phyloP scores from a whole-genome alignment of 805 yeast genomes.

The Lachancea nothofagi region DNA sequence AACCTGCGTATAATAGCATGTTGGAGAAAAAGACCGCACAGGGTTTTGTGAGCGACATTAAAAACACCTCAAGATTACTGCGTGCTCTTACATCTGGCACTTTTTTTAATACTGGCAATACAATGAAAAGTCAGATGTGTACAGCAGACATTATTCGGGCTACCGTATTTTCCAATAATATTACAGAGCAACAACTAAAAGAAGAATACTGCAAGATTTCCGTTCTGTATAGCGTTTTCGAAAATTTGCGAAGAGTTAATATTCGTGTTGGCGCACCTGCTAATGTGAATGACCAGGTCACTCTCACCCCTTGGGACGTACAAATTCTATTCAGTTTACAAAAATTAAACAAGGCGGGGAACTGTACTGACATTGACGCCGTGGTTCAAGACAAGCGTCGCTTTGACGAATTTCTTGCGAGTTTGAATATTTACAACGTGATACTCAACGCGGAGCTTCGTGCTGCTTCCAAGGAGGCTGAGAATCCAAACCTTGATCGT shows the following conservation, averaged over 20 bases:
- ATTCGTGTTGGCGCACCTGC: not conserved
- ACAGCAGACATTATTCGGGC: constrained; percentile 26
- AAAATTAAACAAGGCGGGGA: constrained; percentile 9
- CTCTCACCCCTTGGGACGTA: constrained; percentile 18
- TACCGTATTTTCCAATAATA: constrained; percentile 15
- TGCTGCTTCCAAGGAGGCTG: not conserved
- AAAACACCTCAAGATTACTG: constrained; percentile 3
- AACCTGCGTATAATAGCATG: no score
- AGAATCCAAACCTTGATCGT: not conserved
- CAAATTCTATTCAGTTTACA: constrained; percentile 17
- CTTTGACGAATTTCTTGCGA: constrained; percentile 19
- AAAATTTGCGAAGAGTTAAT: constrained; percentile 4
- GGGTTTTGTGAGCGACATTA: constrained; percentile 5
- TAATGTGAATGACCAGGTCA: not conserved
- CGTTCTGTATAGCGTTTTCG: constrained; percentile 18
- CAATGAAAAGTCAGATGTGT: constrained; percentile 12
- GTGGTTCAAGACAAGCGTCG: constrained; percentile 12
- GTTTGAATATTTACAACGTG: constrained; percentile 12
- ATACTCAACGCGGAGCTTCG: constrained; percentile 20
- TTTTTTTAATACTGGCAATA: not conserved
- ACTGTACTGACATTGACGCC: constrained; percentile 12
- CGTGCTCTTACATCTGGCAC: constrained; percentile 7
- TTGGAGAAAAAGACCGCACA: constrained; percentile 1
- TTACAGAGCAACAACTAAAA: constrained; percentile 12
- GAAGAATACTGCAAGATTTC: constrained; percentile 23